Evolutionary conservation across 2,329 filamentous ascomycete genomes (phyloP).

Genomic region (Mycosphaerella arachidis): DNA sequence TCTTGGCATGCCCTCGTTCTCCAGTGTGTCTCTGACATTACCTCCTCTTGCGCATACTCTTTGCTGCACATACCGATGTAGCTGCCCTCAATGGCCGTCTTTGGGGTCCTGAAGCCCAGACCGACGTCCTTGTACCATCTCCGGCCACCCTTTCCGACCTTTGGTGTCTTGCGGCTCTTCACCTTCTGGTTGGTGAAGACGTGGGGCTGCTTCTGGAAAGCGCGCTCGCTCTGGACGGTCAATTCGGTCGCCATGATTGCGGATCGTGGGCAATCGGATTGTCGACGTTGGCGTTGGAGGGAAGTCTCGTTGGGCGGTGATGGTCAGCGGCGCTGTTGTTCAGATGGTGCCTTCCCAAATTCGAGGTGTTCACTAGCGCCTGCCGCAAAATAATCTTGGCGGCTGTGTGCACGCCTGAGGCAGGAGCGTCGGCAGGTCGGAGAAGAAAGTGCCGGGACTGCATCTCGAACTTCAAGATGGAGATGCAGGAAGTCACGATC

Average conservation of each 20-base stretch:
- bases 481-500: background rate
- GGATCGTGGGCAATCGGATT: constrained; percentile 25
- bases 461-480: background rate
- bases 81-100: constrained; percentile 95
- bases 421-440: background rate
- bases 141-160: constrained; percentile 85
- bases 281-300: constrained; percentile 9
- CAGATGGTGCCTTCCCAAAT: background rate
- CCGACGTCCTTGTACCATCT: constrained; percentile 99
- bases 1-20: constrained; percentile 4
- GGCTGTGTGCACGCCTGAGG: background rate
- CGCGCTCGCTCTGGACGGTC: constrained; percentile 99
- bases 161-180: constrained; percentile 73
- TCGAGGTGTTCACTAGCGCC: background rate
- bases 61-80: constrained; percentile 80
- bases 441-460: background rate
- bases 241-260: constrained; percentile 93
- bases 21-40: background rate
- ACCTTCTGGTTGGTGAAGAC: constrained; percentile 99
- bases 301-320: background rate
- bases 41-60: constrained; percentile 4
- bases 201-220: constrained; percentile 99
- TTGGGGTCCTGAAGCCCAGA: constrained; percentile 98
- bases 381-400: background rate
- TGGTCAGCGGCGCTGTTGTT: background rate